Evolutionary conservation across 257 asterid species (phyloP), one percentile per base, ranked within the genome.

Genomic region (Solanum ahanhuiri): DNA sequence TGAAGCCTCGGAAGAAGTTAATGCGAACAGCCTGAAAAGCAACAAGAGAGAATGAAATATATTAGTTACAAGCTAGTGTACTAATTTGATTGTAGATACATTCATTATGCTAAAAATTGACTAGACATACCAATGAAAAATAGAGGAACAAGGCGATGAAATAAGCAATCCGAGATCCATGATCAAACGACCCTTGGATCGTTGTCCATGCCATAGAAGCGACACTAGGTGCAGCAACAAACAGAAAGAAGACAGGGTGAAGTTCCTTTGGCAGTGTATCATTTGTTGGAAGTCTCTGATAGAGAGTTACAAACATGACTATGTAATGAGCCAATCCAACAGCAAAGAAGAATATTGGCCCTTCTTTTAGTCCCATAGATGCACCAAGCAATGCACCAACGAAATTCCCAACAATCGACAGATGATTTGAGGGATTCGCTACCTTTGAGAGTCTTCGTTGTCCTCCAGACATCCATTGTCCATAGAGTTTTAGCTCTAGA

Each of bases 401-500:
- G n/a, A 96, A 96, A 33, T 96, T 96, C 57, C 99, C 98, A 2
- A 94, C 98, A 12, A 96, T 81, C 0, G 99, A 86, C 0, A 95
- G 91, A 88, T 96, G 98, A 33, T 95, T 96, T 5, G 98, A 91
- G 0, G 99, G 98, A 87, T 96, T 96, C 1, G 99, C 99, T 85
- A 95, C 98, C 83, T 93, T 95, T 1, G 99, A 96, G 9, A 96
- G 94, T 92, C 97, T 87, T 82, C 98, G 79, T 70, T 93, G 93
- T 8, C 99, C 98, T 5, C 98, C 99, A 0, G 98, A 95, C 98
- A 95, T 95, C 99, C 99, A 96, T 86, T 94, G 98, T 11, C 99
- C 99, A 86, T 96, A 96, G 30, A 96, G 91, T 88, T 96, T 96
- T 28, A 96, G 86, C 94, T 96, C 98, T 18, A 95, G 89, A 69